Evolutionary conservation across 2,329 filamentous ascomycete species (phyloP).

Genomic region (Neopestalotiopsis rosae): DNA sequence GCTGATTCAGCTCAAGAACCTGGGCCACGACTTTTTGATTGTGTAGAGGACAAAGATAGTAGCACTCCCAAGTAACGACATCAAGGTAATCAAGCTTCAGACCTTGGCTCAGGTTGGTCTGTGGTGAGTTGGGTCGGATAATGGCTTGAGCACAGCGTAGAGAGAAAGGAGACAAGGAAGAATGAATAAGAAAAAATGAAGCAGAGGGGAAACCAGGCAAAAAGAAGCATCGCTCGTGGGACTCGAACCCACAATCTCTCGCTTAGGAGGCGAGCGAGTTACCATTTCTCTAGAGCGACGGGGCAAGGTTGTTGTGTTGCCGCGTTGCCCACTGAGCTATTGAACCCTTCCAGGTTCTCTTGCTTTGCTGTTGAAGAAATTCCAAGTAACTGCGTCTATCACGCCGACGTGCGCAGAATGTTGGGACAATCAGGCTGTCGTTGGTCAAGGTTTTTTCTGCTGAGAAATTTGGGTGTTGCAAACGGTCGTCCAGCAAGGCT

Average conservation of each 20-base stretch:
- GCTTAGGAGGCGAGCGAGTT: conserved; percentile 18
- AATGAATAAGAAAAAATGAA: not conserved
- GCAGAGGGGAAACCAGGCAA: not conserved
- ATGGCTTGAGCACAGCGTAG: not conserved
- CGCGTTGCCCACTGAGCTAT: not conserved
- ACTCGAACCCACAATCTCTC: conserved; percentile 18
- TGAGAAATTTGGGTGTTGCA: no score
- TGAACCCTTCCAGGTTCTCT: no score
- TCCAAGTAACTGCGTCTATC: not conserved
- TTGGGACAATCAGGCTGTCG: not conserved
- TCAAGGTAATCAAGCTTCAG: no score
- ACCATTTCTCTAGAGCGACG: conserved; percentile 18
- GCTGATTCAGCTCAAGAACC: conserved; percentile 48
- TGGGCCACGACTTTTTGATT: conserved; percentile 52
- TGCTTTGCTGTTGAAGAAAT: not conserved
- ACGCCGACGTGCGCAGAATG: not conserved
- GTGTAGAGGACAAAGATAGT: conserved; percentile 36
- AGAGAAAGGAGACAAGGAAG: not conserved
- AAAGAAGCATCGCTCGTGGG: conserved; percentile 3
- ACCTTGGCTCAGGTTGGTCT: no score
- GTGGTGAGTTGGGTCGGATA: no score
- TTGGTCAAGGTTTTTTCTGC: not conserved
- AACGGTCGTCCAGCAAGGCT: no score
- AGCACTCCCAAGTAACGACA: no score
- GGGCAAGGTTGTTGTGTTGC: not conserved